Conservation (phyloP, 2,329 filamentous ascomycete genomes). For the Botrytis fragariae region DNA sequence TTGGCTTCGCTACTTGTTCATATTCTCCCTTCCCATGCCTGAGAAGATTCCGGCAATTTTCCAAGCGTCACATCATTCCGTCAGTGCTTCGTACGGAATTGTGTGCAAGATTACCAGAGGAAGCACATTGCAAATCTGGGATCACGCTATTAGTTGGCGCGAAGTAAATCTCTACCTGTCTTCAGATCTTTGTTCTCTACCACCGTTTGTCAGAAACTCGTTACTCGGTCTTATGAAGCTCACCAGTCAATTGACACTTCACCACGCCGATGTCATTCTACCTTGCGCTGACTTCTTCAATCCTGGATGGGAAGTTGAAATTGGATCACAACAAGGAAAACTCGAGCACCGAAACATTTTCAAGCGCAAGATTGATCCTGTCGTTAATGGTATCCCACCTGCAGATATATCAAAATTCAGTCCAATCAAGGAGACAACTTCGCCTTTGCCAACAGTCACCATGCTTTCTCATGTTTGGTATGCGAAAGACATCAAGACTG, state of each 20-base stretch:
- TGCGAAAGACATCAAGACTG: conserved; percentile 62
- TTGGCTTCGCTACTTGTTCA: conserved; percentile 48
- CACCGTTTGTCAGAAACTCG: conserved; percentile 35
- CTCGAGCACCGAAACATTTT: conserved; percentile 57
- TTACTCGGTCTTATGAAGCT: conserved; percentile 33
- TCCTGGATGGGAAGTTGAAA: conserved; percentile 61
- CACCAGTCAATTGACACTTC: conserved; percentile 28
- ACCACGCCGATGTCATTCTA: conserved; percentile 59
- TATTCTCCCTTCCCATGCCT: conserved; percentile 47
- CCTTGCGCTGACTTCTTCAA: conserved; percentile 61
- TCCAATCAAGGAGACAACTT: conserved; percentile 57
- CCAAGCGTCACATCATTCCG: conserved; percentile 61
- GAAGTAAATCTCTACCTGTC: conserved; percentile 46
- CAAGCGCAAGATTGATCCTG: conserved; percentile 59
- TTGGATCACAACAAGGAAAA: conserved; percentile 56
- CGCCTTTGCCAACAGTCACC: conserved; percentile 58
- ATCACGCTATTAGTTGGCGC: conserved; percentile 57
- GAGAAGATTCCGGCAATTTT: conserved; percentile 52
- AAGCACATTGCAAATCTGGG: conserved; percentile 61
- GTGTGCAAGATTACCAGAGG: conserved; percentile 60
- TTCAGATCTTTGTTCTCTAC: conserved; percentile 31
- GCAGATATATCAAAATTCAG: conserved; percentile 57
- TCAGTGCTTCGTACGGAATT: conserved; percentile 59
- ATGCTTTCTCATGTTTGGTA: conserved; percentile 61
- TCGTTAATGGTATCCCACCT: conserved; percentile 58